Base-by-base conservation (phyloP, 345 rosid genomes). In the Moringa oleifera region DNA sequence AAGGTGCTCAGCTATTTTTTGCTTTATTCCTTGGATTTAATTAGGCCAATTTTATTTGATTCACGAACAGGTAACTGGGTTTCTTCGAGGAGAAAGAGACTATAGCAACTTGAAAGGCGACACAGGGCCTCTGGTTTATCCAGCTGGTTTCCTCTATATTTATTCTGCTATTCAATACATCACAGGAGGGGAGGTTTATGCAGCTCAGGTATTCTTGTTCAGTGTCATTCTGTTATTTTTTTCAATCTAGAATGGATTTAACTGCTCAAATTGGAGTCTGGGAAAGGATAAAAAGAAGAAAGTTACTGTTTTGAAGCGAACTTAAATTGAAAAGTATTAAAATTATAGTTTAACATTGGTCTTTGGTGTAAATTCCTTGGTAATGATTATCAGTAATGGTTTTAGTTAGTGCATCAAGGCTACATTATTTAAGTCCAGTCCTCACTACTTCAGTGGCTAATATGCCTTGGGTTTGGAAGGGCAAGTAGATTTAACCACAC, bases 111-210 rank as follows among this genome's bases (percentile, higher is more conserved):
- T 94, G 89, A 85, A 82, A 82, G 99, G 97, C 4, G 99, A 90
- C 62, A 90, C 99, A 0, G 97, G 99, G 51, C 97, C 95, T 16
- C 71, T 94, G 73, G 99, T 90, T 33, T 94, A 94, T 75, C 99
- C 99, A 18, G 96, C 96, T 23, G 97, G 97, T 10, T 94, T 94
- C 72, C 95, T 90, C 28, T 88, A 90, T 77, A 73, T 90, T 66
- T 90, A 94, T 76, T 86, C 96, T n/a, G 85, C 75, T 24, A 77
- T 90, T 63, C 90, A 82, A 77, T 79, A 57, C 65, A 28, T 88
- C 59, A 83, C 97, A 1, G 96, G 87, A 58, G 94, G 88, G 12
- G 68, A 79, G 63, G 87, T 94, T 53, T 83, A 67, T 75, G 77
- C 81, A 0, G 96, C 97, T 80, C 95, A 86, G 95, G 99, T 93